Percentiles rank a stretch among this genome's conserved stretches.
Evolutionary conservation across 306 rosid genomes (phyloP).

Genomic region (Coriaria nepalensis): DNA sequence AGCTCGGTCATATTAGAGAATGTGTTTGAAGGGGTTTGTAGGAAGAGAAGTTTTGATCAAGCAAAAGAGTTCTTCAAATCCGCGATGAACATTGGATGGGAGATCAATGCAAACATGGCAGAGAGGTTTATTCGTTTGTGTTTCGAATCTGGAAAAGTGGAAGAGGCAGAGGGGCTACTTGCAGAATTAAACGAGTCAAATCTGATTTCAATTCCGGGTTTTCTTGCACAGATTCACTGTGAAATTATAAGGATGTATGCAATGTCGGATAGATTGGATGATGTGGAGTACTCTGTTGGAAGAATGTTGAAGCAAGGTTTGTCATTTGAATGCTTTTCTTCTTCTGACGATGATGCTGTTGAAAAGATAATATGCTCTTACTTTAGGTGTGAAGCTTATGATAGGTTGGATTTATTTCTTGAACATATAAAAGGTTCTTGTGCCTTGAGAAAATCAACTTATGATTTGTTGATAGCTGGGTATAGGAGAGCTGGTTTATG

Average conservation of each 20-base stretch:
- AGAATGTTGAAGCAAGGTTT: conserved; percentile 50
- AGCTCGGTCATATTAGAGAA: conserved; percentile 30
- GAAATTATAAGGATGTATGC: conserved; percentile 34
- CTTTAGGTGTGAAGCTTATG: too few relatives aligned
- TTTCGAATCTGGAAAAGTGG: conserved; percentile 21
- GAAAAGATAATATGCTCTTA: too few relatives aligned
- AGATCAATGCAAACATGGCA: conserved; percentile 25
- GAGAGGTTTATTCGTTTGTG: conserved; percentile 30
- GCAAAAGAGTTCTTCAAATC: conserved; percentile 26
- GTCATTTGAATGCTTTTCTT: conserved; percentile 24
- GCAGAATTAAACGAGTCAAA: too few relatives aligned
- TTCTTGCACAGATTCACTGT: conserved; percentile 19
- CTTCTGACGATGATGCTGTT: too few relatives aligned
- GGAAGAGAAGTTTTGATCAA: conserved; percentile 22
- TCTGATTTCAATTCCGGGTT: too few relatives aligned
- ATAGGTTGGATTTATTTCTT: too few relatives aligned
- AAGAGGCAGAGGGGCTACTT: conserved; percentile 37
- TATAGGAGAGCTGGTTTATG: too few relatives aligned
- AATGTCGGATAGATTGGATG: conserved; percentile 37
- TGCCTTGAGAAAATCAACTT: too few relatives aligned
- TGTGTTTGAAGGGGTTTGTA: conserved; percentile 43
- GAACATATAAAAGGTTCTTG: too few relatives aligned
- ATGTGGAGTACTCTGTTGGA: conserved; percentile 38
- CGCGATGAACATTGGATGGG: conserved; percentile 26
- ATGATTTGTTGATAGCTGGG: too few relatives aligned